These are phyloP conservation scores for Melastoma malabathricum DNA, from an alignment of 345 rosid species.

Conservation along the genomic window DNA sequence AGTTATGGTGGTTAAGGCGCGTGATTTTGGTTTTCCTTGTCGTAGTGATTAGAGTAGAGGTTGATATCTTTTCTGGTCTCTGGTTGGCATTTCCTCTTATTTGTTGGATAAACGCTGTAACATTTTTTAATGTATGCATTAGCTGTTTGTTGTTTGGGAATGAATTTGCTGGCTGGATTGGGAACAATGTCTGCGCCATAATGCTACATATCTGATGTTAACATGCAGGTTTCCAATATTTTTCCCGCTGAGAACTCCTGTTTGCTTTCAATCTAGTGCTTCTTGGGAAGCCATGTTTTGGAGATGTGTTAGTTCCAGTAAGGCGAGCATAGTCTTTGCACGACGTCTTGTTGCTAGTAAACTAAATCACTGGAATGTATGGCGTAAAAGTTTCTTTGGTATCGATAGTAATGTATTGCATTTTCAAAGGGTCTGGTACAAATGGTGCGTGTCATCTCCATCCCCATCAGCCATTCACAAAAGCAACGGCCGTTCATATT, in stretches of 20 bases:
- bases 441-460: slow-evolving; percentile 81
- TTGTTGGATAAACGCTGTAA: too few relatives aligned
- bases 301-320: slow-evolving; percentile 73
- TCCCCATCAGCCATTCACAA: slow-evolving; percentile 59
- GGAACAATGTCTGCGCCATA: too few relatives aligned
- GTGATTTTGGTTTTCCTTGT: too few relatives aligned
- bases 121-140: background rate
- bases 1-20: too few relatives aligned
- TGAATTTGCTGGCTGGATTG: background rate
- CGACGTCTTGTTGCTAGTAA: too few relatives aligned
- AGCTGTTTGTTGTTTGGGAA: background rate
- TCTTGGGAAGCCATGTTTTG: slow-evolving; percentile 79
- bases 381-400: background rate
- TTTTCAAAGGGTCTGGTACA: slow-evolving; percentile 81
- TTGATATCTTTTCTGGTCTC: too few relatives aligned
- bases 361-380: background rate
- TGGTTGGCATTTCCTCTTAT: too few relatives aligned
- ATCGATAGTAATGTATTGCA: background rate
- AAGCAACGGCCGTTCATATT: slow-evolving; percentile 86
- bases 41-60: too few relatives aligned
- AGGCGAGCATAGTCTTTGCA: slow-evolving; percentile 29
- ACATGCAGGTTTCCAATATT: slow-evolving; percentile 77
- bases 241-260: slow-evolving; percentile 84
- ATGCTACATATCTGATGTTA: background rate
- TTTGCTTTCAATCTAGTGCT: slow-evolving; percentile 38